These are phyloP conservation scores for Kwoniella botswanensis DNA, from an alignment of 768 basidiomycete species.

Conservation along the genomic window DNA sequence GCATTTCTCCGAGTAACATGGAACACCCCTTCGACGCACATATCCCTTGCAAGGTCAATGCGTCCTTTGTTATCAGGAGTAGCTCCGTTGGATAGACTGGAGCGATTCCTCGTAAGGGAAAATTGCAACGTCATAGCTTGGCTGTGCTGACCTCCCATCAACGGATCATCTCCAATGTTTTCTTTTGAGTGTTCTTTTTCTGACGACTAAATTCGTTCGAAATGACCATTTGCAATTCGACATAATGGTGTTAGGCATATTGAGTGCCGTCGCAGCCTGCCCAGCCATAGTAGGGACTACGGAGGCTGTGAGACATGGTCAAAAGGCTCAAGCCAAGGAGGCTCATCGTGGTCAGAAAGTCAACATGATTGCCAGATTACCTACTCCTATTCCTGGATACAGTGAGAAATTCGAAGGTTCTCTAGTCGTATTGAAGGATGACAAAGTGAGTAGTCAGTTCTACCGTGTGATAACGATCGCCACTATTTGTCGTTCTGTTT, in stretches of 20 bases:
- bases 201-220: not conserved
- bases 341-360: conserved; percentile 26
- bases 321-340: conserved; percentile 22
- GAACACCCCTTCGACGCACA: not conserved
- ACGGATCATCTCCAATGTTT: not conserved
- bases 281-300: conserved; percentile 26
- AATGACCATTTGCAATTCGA: not conserved
- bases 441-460: conserved; percentile 12
- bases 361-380: conserved; percentile 18
- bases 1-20: conserved; percentile 5
- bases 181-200: not conserved
- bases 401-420: conserved; percentile 24
- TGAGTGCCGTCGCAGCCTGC: conserved; percentile 24
- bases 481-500: no score
- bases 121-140: conserved; percentile 1
- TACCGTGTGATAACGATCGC: no score
- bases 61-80: conserved; percentile 3
- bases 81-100: no score
- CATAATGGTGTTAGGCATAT: conserved; percentile 22
- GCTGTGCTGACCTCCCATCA: not conserved
- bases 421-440: conserved; percentile 19
- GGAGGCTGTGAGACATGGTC: conserved; percentile 24
- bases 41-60: not conserved
- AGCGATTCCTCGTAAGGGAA: not conserved
- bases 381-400: conserved; percentile 10